Evolutionary conservation across 176 grass and related monocot species (phyloP), one percentile per base, ranked within the genome.

Genomic region (Carex kokanica): DNA sequence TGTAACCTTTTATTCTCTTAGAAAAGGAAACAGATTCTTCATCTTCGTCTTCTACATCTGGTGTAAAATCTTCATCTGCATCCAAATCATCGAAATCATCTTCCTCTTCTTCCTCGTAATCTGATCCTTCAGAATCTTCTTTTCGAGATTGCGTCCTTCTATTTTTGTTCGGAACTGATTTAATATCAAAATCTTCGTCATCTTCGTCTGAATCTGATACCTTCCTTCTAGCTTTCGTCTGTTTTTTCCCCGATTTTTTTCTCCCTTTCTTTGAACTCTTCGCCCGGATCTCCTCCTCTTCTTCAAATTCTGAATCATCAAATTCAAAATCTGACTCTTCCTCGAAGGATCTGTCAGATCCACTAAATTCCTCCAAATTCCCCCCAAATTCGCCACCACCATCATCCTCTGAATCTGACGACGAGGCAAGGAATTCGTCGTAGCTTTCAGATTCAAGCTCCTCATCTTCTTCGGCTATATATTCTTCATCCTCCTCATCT

Each of bases 291-390:
- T 89, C 93, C 5, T 90, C 90, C 1, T 87, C 91, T 0, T 88
- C 89, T 66, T 82, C 80, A 16, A 95, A 95, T 78, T 95, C 90
- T 34, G 84, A 80, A 24, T 95, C 93, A 79, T 81, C 68, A 5
- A 88, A 73, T 25, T 97, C 91, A n/a, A 91, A 91, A 17, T 82
- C 84, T 12, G 91, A 89, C 1, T 86, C 90, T 31, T 80, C 55
- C 0, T 78, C 77, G 43, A 74, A 83, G 25, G 64, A 59, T 71
- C 74, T 27, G 27, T 88, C 74, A 84, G 87, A 88, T 82, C 41
- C 80, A 52, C 80, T 82, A 51, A 54, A 82, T 27, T 67, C 80
- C 57, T 36, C 80, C 36, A 64, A 68, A 82, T 82, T 82, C 0
- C 24, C 80, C 40, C 36, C 61, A 82, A 67, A 82, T 49, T 67